phyloP scores from a whole-genome alignment of 2,329 filamentous ascomycete genomes.

The Hypoxylon sp. region DNA sequence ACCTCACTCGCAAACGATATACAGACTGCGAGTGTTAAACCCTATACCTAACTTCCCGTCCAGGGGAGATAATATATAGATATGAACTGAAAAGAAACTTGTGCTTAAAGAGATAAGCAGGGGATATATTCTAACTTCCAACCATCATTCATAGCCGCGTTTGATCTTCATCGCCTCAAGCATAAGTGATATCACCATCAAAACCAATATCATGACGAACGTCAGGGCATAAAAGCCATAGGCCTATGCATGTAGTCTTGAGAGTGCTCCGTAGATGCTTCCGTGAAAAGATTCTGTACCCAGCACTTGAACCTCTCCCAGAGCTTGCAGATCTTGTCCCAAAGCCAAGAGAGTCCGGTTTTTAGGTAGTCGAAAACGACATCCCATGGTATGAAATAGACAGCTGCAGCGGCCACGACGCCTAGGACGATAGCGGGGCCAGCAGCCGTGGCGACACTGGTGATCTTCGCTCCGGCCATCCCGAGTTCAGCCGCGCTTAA shows the following conservation, averaged over 20 bases:
- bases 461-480: conserved; percentile 7
- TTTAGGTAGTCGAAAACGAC: conserved; percentile 14
- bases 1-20: not conserved
- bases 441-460: conserved; percentile 9
- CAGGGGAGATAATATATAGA: not conserved
- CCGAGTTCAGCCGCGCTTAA: conserved; percentile 8
- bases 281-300: conserved; percentile 11
- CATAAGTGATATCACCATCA: not conserved
- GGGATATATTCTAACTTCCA: not conserved
- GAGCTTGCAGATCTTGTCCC: conserved; percentile 23
- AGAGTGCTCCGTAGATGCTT: conserved; percentile 1
- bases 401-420: conserved; percentile 5
- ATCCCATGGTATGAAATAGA: conserved; percentile 21
- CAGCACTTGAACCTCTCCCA: conserved; percentile 23
- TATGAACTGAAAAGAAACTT: not conserved
- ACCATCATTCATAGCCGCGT: not conserved
- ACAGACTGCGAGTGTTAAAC: not conserved
- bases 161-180: not conserved
- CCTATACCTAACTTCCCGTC: not conserved
- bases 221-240: conserved; percentile 8
- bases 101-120: not conserved
- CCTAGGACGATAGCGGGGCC: conserved; percentile 13
- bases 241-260: conserved; percentile 4
- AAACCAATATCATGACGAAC: not conserved
- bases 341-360: conserved; percentile 12